Base-by-base conservation (phyloP, 2,329 filamentous ascomycete genomes). In the Hymenoscyphus fraxineus region DNA sequence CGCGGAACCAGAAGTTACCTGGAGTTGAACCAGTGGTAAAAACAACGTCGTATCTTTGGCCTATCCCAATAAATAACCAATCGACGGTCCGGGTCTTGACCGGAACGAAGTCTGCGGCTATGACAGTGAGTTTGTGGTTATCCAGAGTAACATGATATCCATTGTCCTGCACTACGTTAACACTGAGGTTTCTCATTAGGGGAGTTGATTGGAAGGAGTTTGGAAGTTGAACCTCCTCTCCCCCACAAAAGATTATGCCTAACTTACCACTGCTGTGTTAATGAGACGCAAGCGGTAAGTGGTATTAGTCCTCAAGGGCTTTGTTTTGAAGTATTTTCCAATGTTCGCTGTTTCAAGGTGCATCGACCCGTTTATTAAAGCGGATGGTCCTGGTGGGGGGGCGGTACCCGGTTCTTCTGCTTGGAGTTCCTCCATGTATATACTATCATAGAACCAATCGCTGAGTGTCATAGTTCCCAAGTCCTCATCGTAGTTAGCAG, bases 81-180 rank as follows among this genome's bases (percentile, higher is more conserved):
- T 82, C 77, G 0, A 85, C 85, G 2, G 82, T 78, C 73, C 88
- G 90, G 0, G 88, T 86, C 35, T 78, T 12, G 83, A 88, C 79
- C 0, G 85, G 83, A 0, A 87, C 83, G 10, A 79, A 72, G 56
- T 88, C 80, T 72, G 90, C 90, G 76, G 88, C 87, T 58, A 91
- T 79, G 5, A 82, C 83, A 0, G 87, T 88, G 1, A 85, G 70
- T 3, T 54, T 32, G 35, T 88, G 85, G 63, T 82, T 80, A 69
- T 84, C 82, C 61, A 84, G 81, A 54, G 75, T 77, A 67, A 84
- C 76, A 27, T 73, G 72, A 67, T 79, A 78, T 63, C 75, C 75
- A 40, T 77, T 77, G 41, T 66, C 66, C 35, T 35, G 35, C 35
- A 35, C 9, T 10, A 7, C 4, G 9, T 35, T 35, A 35, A 35